These are phyloP conservation scores for Fomitopsis palustris DNA, from an alignment of 1,284 basidiomycete species.

Conservation along the genomic window DNA sequence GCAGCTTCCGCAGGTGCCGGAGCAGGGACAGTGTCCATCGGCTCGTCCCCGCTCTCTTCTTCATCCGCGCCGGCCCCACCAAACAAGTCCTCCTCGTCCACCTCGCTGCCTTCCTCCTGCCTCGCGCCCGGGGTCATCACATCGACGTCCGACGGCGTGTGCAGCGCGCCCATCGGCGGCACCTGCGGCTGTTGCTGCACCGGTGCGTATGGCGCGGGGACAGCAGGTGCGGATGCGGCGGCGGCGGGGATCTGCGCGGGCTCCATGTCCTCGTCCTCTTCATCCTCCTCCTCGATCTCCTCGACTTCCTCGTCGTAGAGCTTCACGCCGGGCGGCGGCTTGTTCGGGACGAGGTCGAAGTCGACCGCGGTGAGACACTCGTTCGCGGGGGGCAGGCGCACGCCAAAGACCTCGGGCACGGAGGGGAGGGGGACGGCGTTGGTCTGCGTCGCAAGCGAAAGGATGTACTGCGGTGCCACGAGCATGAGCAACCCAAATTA, in stretches of 20 bases:
- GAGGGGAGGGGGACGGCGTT: slow-evolving; percentile 88
- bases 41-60: slow-evolving; percentile 65
- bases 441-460: slow-evolving; percentile 86
- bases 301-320: slow-evolving; percentile 78
- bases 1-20: slow-evolving; percentile 39
- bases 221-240: slow-evolving; percentile 5
- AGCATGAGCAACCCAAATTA: background rate
- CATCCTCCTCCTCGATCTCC: slow-evolving; percentile 68
- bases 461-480: slow-evolving; percentile 63
- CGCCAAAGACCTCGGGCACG: slow-evolving; percentile 93
- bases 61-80: slow-evolving; percentile 51
- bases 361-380: slow-evolving; percentile 90
- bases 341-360: slow-evolving; percentile 91
- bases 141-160: slow-evolving; percentile 63
- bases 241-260: slow-evolving; percentile 38
- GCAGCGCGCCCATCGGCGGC: slow-evolving; percentile 54
- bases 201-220: slow-evolving; percentile 17
- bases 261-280: slow-evolving; percentile 66
- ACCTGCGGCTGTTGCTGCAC: slow-evolving; percentile 21
- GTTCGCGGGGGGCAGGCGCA: slow-evolving; percentile 79
- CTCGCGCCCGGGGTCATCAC: slow-evolving; percentile 48
- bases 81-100: slow-evolving; percentile 59
- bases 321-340: slow-evolving; percentile 69
- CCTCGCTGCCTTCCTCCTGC: slow-evolving; percentile 63
- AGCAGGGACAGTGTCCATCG: slow-evolving; percentile 72